Conservation (phyloP, 75 land plant genomes). For the Ceratopteris richardii region DNA sequence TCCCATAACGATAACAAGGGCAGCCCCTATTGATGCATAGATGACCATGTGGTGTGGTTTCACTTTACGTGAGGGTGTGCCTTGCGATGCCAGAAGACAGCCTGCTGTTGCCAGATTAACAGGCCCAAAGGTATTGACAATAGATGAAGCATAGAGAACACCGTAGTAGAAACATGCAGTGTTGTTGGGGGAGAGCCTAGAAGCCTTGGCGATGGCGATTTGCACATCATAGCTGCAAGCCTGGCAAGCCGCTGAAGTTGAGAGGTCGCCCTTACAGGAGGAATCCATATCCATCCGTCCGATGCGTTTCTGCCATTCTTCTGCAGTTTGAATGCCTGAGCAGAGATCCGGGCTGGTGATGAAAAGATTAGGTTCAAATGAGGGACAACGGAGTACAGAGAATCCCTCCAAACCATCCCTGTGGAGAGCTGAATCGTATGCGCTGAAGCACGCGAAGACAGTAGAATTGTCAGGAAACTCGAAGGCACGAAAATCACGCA, state of each 20-base stretch:
- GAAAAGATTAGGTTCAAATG: conserved; percentile 21
- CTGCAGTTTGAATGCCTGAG: conserved; percentile 33
- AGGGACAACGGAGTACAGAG: conserved; percentile 13
- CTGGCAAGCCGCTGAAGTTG: conserved; percentile 29
- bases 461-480: conserved; percentile 42
- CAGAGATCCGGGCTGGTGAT: conserved; percentile 35
- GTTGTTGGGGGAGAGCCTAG: not conserved
- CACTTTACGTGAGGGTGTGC: no score
- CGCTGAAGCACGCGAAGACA: conserved; percentile 40
- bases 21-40: no score
- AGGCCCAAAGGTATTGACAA: no score
- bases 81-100: no score
- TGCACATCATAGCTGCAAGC: conserved; percentile 41
- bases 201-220: not conserved
- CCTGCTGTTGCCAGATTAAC: no score
- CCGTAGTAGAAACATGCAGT: conserved; percentile 36
- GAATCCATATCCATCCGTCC: conserved; percentile 26
- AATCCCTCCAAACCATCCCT: not conserved
- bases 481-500: conserved; percentile 41
- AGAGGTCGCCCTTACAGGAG: conserved; percentile 45
- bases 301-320: conserved; percentile 31
- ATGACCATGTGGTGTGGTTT: no score
- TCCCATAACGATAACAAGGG: conserved; percentile 11
- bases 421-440: conserved; percentile 19
- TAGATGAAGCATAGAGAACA: no score